phyloP scores from a whole-genome alignment of 192 early-diverging fungal species.

The Coemansia umbellata region DNA sequence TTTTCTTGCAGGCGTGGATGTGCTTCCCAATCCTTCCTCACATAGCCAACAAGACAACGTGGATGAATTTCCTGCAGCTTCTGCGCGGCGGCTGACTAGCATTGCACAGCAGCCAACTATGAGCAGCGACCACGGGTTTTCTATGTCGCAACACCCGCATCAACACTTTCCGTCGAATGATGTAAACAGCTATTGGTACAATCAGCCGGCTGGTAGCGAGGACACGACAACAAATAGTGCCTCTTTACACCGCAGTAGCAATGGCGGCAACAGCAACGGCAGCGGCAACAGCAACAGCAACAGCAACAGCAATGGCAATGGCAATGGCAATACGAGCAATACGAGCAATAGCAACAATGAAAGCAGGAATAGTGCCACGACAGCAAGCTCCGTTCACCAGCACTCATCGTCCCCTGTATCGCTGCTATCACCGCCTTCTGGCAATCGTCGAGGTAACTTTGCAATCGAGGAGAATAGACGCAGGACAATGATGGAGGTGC shows the following conservation, averaged over 20 bases:
- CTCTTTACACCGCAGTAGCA: too few relatives aligned
- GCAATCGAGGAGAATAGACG: constrained; percentile 21
- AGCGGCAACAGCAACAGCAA: not conserved
- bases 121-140: not conserved
- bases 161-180: constrained; percentile 43
- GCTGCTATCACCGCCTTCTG: not conserved
- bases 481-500: constrained; percentile 30
- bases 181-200: constrained; percentile 53
- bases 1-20: not conserved
- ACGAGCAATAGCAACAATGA: too few relatives aligned
- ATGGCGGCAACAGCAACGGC: too few relatives aligned
- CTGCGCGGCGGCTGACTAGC: not conserved
- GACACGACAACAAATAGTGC: too few relatives aligned
- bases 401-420: not conserved
- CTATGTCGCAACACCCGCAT: not conserved
- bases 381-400: not conserved
- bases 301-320: not conserved
- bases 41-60: not conserved
- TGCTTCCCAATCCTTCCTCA: not conserved
- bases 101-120: not conserved
- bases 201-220: constrained; percentile 24
- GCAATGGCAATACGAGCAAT: too few relatives aligned
- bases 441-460: not conserved
- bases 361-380: too few relatives aligned
- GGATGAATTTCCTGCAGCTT: not conserved